Conservation (phyloP, 805 yeast genomes). For the Ogataea zsoltii region DNA sequence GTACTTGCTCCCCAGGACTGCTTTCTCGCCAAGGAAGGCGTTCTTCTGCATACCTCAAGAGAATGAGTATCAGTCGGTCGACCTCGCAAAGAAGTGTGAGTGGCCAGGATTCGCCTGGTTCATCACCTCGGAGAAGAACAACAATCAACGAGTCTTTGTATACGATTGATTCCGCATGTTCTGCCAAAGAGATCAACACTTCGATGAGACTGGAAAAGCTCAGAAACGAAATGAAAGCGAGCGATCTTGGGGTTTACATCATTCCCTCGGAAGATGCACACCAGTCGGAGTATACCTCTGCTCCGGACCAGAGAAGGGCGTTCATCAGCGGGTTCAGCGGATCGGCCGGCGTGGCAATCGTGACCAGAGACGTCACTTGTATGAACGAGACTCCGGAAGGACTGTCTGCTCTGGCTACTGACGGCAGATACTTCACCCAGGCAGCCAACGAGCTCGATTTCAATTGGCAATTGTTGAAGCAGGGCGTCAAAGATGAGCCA, state of each 20-base stretch:
- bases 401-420: conserved; percentile 55
- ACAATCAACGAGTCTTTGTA: conserved; percentile 20
- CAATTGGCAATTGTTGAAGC: conserved; percentile 58
- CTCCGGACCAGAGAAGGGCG: conserved; percentile 53
- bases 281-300: conserved; percentile 60
- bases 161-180: conserved; percentile 30
- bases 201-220: conserved; percentile 58
- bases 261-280: conserved; percentile 63
- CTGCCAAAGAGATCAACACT: conserved; percentile 51
- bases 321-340: conserved; percentile 63
- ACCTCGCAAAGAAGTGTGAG: conserved; percentile 13
- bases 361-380: conserved; percentile 53
- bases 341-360: conserved; percentile 59
- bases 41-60: conserved; percentile 44
- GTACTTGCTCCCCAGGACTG: conserved; percentile 84
- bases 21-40: conserved; percentile 66
- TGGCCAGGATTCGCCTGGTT: conserved; percentile 40
- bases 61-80: conserved; percentile 31
- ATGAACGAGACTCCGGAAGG: conserved; percentile 57
- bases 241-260: conserved; percentile 65
- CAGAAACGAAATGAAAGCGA: conserved; percentile 61
- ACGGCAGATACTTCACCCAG: conserved; percentile 61
- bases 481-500: conserved; percentile 49
- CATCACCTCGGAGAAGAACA: conserved; percentile 31
- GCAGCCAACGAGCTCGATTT: conserved; percentile 59